Base-by-base conservation (phyloP, 2,329 filamentous ascomycete species). In the Huntiella decipiens region DNA sequence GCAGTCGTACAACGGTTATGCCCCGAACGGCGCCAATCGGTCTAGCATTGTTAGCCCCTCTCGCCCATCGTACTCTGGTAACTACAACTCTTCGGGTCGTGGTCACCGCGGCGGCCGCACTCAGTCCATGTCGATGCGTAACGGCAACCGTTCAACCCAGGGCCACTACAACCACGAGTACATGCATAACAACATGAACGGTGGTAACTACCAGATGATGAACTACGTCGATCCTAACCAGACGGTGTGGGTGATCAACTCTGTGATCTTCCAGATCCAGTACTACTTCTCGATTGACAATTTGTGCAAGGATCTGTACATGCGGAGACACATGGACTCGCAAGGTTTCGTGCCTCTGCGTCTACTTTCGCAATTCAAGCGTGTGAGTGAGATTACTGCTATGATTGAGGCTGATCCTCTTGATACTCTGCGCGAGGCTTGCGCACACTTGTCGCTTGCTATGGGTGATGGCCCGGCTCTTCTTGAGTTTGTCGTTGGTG, bases 271-370 rank as follows among this genome's bases (percentile, higher is more conserved):
- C 52, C 65, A 71, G 57, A 72, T 86, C 34, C 85, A 94, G 56
- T 98, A 95, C 66, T 98, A 98, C 63, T 94, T 98, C 63, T 96
- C 88, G 0, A 73, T 94, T 22, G 83, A 95, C 56, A 98, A 98
- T 58, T 70, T 96, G 43, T 82, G 84, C 70, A 95, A 94, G 63
- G 91, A 98, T 57, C 70, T 83, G 56, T 96, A 77, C 61, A 69
- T 98, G 49, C 79, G 91, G 48, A 78, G 75, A 56, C 79, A 87
- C 54, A 96, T 98, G 91, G 88, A 98, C 58, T 83, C 82, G 1
- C 83, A 96, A 60, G 91, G 91, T 13, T 96, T 87, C 56, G 87
- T 95, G 11, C 77, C 76, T 43, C 65, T 98, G 44, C 69, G 72
- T 32, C 73, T 94, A 49, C 79, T 98, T 54, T 73, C 81, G 16